These are phyloP conservation scores for Ettlia oleoabundans DNA, from an alignment of 139 green algal species.

Conservation along the genomic window DNA sequence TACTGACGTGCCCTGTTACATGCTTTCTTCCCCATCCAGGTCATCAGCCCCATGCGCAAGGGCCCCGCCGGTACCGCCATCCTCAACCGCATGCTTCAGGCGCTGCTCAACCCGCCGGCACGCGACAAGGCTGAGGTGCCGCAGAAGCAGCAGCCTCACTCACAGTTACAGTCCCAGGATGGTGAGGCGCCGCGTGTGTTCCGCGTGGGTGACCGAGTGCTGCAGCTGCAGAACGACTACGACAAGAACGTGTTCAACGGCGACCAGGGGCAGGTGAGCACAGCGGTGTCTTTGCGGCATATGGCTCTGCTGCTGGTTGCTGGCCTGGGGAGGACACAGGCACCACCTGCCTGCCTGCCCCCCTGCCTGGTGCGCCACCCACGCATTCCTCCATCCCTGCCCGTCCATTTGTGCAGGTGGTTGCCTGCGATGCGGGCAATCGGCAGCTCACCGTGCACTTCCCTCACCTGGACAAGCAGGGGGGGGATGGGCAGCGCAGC, in stretches of 20 bases:
- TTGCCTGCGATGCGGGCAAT: constrained; percentile 34
- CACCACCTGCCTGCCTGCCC: no score
- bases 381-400: no score
- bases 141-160: not conserved
- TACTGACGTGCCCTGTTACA: not conserved
- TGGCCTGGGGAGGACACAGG: no score
- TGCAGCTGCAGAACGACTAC: constrained; percentile 83
- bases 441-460: constrained; percentile 42
- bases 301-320: not conserved
- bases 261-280: constrained; percentile 65
- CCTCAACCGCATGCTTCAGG: constrained; percentile 75
- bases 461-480: not conserved
- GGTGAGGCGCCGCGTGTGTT: not conserved
- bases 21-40: constrained; percentile 38
- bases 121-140: constrained; percentile 37
- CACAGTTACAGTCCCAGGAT: not conserved
- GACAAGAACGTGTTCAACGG: constrained; percentile 86
- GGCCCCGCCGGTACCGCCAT: constrained; percentile 38
- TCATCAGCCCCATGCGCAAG: constrained; percentile 72
- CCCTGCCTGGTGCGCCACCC: no score
- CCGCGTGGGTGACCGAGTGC: constrained; percentile 69
- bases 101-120: constrained; percentile 69
- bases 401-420: not conserved
- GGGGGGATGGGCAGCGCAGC: not conserved
- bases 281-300: not conserved